Percentiles rank a stretch among this genome's conserved stretches.
Evolutionary conservation across 2,329 filamentous ascomycete genomes (phyloP).

Genomic region (Penicillium sp.): DNA sequence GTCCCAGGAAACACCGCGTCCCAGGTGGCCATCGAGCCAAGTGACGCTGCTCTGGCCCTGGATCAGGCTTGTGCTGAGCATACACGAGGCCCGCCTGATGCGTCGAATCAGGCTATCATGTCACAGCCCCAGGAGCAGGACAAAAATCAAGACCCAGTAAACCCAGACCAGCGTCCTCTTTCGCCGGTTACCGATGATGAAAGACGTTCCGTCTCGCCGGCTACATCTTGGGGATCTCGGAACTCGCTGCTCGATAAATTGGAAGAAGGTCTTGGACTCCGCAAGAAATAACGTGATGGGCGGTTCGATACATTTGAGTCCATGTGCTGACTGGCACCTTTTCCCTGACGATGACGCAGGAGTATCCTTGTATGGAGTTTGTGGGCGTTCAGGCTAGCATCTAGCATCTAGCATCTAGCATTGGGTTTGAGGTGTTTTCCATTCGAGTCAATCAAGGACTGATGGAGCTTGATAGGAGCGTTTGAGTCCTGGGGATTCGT

Average conservation of each 20-base stretch:
- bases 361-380: too few relatives aligned
- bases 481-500: too few relatives aligned
- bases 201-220: slow-evolving; percentile 12
- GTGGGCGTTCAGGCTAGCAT: too few relatives aligned
- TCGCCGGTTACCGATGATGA: slow-evolving; percentile 11
- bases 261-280: slow-evolving; percentile 24
- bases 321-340: too few relatives aligned
- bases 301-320: neutral
- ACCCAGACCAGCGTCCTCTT: slow-evolving; percentile 1
- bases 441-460: too few relatives aligned
- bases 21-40: neutral
- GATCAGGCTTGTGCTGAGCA: neutral
- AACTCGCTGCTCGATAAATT: slow-evolving; percentile 25
- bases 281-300: slow-evolving; percentile 1
- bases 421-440: too few relatives aligned
- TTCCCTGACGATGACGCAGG: too few relatives aligned
- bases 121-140: neutral
- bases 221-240: slow-evolving; percentile 10
- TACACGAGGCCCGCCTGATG: neutral
- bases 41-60: neutral
- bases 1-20: neutral
- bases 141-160: neutral
- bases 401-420: too few relatives aligned
- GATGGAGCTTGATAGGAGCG: too few relatives aligned
- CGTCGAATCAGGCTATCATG: too few relatives aligned